These are phyloP conservation scores for Puccinia coronata DNA, from an alignment of 1,284 basidiomycete genomes.

Conservation along the genomic window DNA sequence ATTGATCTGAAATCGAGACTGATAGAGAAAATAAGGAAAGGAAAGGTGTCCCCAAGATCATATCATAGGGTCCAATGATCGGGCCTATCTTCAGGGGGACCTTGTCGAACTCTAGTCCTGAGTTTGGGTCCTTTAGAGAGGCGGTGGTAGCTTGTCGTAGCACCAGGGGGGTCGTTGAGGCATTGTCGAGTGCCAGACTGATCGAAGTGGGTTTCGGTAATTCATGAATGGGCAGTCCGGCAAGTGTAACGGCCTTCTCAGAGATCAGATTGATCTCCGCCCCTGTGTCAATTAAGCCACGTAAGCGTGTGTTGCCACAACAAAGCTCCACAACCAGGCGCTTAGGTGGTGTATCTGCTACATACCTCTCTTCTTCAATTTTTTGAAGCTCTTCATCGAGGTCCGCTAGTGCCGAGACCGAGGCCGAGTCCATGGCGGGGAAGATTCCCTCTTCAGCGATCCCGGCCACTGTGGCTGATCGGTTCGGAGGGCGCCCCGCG, in stretches of 20 bases:
- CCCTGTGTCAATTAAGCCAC: conserved; percentile 1
- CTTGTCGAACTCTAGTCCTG: background rate
- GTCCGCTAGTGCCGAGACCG: background rate
- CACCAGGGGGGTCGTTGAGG: background rate
- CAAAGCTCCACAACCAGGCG: background rate
- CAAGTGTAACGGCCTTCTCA: background rate
- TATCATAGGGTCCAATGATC: background rate
- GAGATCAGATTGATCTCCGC: background rate
- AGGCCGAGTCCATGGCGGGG: background rate
- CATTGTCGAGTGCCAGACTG: background rate
- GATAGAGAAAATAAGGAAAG: background rate
- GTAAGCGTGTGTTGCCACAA: background rate
- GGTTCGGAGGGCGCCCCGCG: background rate
- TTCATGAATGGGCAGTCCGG: background rate
- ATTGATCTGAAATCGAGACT: background rate
- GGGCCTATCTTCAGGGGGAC: background rate
- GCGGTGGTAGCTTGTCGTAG: background rate
- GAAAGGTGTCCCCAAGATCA: conserved; percentile 20
- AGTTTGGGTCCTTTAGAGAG: background rate
- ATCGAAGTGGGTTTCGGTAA: background rate
- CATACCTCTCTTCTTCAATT: background rate
- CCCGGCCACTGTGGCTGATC: conserved; percentile 2
- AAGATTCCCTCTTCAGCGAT: background rate
- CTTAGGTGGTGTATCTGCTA: background rate
- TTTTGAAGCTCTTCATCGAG: background rate